These are phyloP conservation scores for Ramularia endophylla DNA, from an alignment of 2,329 filamentous ascomycete species.

Conservation along the genomic window DNA sequence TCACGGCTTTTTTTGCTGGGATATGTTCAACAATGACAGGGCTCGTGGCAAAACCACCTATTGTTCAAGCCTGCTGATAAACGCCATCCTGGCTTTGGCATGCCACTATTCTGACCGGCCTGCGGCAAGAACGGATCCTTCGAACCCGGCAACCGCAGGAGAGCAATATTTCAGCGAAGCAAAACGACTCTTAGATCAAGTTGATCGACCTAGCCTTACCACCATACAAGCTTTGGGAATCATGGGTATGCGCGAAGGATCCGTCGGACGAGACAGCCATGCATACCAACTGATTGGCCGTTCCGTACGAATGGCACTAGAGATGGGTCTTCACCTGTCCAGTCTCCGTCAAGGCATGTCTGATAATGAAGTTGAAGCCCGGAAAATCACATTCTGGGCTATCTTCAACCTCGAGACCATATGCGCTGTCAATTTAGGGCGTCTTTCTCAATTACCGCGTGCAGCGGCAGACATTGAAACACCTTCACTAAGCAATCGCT, in stretches of 20 bases:
- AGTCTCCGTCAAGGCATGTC: conserved; percentile 31
- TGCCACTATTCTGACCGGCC: conserved; percentile 52
- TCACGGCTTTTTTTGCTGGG: conserved; percentile 65
- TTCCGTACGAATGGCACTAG: conserved; percentile 65
- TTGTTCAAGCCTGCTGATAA: conserved; percentile 51
- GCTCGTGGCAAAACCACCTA: conserved; percentile 54
- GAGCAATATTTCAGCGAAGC: conserved; percentile 71
- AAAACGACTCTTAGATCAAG: conserved; percentile 52
- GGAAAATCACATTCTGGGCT: conserved; percentile 50
- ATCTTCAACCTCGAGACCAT: conserved; percentile 44
- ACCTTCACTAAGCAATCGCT: conserved; percentile 30
- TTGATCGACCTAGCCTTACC: conserved; percentile 57
- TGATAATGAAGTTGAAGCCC: conserved; percentile 41
- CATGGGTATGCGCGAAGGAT: conserved; percentile 70
- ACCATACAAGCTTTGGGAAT: conserved; percentile 70
- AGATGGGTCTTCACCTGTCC: conserved; percentile 61
- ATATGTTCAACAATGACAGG: conserved; percentile 64
- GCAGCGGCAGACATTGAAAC: conserved; percentile 45
- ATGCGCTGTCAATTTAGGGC: conserved; percentile 43
- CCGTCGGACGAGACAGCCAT: conserved; percentile 60
- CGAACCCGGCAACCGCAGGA: conserved; percentile 59
- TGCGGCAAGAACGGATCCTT: conserved; percentile 56
- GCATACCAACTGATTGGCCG: conserved; percentile 69
- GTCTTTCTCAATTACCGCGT: conserved; percentile 43
- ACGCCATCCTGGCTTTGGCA: conserved; percentile 30